Base-by-base conservation (phyloP, 495 filamentous ascomycete species). In the Aspergillus cavernicola region DNA sequence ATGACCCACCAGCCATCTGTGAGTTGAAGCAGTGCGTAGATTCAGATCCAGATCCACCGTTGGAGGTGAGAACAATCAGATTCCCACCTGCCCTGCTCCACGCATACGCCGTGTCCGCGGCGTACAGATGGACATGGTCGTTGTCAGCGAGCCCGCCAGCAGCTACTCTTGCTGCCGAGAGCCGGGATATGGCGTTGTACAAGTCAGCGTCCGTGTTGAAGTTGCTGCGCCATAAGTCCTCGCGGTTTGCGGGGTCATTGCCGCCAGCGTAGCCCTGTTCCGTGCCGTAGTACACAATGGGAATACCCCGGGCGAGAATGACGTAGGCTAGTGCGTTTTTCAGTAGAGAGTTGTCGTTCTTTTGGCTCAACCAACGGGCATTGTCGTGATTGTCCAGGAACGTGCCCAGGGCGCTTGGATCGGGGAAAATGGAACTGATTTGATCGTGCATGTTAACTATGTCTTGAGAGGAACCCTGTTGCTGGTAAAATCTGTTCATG, bases 321-420 rank as follows among this genome's bases (percentile, higher is more conserved):
- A 77, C 85, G 60, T 85, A 89, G 0, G 86, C 77, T 50, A 89
- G 80, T 1, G 79, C 84, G 60, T 92, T 86, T 66, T 82, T 83
- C 18, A 82, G 73, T 5, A 85, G 74, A 2, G 82, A 68, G 31
- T 61, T 54, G 51, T 76, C 72, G n/a, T 64, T 50, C 16, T 68
- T 71, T 75, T 71, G 61, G 12, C 83, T 81, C 6, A 85, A 67
- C 66, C 88, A 89, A 2, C 87, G 80, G 3, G 79, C 69, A 13
- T 82, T 77, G 65, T 93, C 89, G 59, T 93, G 89, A 59, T 93
- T 93, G 58, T 92, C 89, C 10, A 84, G 49, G 68, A 95, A 95
- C 2, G 76, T 84, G 24, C 88, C 87, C 5, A 89, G 75, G 0
- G 88, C 70, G 6, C 79, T 84, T 1, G 78, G 73, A 54, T 91